Evolutionary conservation across 352 stramenopile species (phyloP).

Genomic region (Sclerospora graminicola): DNA sequence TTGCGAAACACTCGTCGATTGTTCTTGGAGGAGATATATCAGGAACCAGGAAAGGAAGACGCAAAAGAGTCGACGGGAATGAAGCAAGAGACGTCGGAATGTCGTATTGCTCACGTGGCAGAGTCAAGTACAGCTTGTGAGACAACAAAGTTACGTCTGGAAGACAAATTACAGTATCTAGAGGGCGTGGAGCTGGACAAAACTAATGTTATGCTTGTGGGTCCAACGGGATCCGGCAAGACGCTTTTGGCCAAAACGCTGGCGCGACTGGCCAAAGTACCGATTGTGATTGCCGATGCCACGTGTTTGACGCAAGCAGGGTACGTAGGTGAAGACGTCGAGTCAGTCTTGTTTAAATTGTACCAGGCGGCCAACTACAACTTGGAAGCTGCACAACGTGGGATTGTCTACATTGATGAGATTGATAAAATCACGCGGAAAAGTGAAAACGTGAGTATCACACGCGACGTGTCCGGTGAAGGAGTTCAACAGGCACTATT

Average conservation of each 20-base stretch:
- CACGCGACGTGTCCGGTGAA: constrained; percentile 95
- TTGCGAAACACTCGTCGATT: constrained; percentile 39
- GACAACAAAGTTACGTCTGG: constrained; percentile 12
- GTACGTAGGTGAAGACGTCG: constrained; percentile 98
- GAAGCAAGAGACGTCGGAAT: constrained; percentile 9
- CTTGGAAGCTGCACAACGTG: constrained; percentile 90
- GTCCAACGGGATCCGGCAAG: constrained; percentile 94
- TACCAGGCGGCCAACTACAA: constrained; percentile 96
- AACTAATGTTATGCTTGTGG: constrained; percentile 95
- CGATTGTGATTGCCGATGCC: constrained; percentile 95
- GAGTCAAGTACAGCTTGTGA: not conserved
- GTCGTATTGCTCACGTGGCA: not conserved
- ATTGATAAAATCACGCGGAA: constrained; percentile 96
- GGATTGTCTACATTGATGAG: constrained; percentile 98
- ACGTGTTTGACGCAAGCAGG: constrained; percentile 96
- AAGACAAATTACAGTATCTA: constrained; percentile 52
- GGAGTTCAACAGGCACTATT: constrained; percentile 98
- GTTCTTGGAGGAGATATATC: constrained; percentile 56
- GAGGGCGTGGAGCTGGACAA: constrained; percentile 96
- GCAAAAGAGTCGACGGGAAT: constrained; percentile 2
- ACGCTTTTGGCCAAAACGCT: constrained; percentile 96
- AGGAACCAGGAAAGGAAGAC: constrained; percentile 29
- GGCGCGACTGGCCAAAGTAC: constrained; percentile 92
- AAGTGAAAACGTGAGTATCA: constrained; percentile 89
- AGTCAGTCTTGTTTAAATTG: constrained; percentile 96